Conservation (phyloP, 1,284 basidiomycete species). For the Trichosporon ovoides region DNA sequence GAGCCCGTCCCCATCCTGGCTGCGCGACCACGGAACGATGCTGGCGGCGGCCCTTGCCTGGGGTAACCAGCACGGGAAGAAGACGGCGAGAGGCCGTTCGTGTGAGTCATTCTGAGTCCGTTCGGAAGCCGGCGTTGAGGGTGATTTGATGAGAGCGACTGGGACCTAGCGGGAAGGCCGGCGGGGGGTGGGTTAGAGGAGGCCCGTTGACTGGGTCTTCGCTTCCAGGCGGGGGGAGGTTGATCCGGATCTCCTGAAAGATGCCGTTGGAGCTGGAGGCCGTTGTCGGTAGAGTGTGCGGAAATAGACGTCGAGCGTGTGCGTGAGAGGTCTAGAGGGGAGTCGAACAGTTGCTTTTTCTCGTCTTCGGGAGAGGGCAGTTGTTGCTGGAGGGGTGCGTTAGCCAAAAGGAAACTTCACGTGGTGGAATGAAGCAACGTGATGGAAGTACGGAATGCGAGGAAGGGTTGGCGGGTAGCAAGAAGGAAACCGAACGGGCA, state of each 20-base stretch:
- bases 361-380: conserved; percentile 18
- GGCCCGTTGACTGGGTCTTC: conserved; percentile 20
- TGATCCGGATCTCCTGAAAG: conserved; percentile 40
- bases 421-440: neutral
- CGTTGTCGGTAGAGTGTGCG: conserved; percentile 8
- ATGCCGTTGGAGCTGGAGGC: conserved; percentile 23
- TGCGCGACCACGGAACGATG: conserved; percentile 11
- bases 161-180: conserved; percentile 3
- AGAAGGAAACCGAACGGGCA: no score
- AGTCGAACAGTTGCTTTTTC: neutral
- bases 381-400: conserved; percentile 16
- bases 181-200: neutral
- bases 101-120: conserved; percentile 19
- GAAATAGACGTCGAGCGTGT: conserved; percentile 14
- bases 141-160: neutral
- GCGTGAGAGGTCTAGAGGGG: conserved; percentile 12
- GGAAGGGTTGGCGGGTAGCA: no score
- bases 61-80: neutral
- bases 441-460: neutral
- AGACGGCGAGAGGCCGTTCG: neutral
- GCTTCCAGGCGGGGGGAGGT: conserved; percentile 43
- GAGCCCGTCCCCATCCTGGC: conserved; percentile 18
- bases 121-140: conserved; percentile 17
- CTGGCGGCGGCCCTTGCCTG: neutral
- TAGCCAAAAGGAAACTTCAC: neutral